phyloP scores from a whole-genome alignment of 352 stramenopile genomes.

The Globisporangium emineosum region DNA sequence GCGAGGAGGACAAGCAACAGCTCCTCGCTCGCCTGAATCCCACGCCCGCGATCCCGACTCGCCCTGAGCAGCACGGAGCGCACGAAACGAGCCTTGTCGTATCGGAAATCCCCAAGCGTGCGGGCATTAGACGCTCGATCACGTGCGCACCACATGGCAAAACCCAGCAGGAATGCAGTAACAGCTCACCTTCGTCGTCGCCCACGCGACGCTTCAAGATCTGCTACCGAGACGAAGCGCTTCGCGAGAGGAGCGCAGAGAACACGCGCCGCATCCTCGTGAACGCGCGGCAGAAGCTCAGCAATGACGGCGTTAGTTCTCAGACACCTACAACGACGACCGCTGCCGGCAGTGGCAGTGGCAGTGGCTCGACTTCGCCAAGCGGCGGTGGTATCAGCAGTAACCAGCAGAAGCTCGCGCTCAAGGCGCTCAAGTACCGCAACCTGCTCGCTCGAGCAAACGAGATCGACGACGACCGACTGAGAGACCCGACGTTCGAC shows the following conservation, averaged over 20 bases:
- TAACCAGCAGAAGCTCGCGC: slow-evolving; percentile 28
- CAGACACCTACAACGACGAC: background rate
- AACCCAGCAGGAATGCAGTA: background rate
- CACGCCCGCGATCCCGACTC: background rate
- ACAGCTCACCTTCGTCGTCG: background rate
- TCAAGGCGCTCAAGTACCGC: slow-evolving; percentile 35
- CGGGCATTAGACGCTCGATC: slow-evolving; percentile 1
- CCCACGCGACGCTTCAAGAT: slow-evolving; percentile 22
- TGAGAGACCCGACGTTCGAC: slow-evolving; percentile 34
- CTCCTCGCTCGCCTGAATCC: background rate
- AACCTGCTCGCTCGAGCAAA: slow-evolving; percentile 25
- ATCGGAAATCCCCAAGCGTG: slow-evolving; percentile 6
- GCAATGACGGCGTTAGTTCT: background rate
- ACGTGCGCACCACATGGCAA: background rate
- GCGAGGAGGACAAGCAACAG: background rate
- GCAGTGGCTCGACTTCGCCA: background rate
- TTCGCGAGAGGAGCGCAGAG: slow-evolving; percentile 23
- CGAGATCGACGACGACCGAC: slow-evolving; percentile 24
- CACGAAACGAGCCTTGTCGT: background rate
- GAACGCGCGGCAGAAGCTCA: slow-evolving; percentile 7
- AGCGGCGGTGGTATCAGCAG: background rate
- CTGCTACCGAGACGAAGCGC: slow-evolving; percentile 25
- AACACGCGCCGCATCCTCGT: slow-evolving; percentile 32
- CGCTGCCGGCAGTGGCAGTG: background rate
- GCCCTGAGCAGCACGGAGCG: background rate